Evolutionary conservation across 2,329 filamentous ascomycete genomes (phyloP).

Genomic region (Corinectria fuckeliana): DNA sequence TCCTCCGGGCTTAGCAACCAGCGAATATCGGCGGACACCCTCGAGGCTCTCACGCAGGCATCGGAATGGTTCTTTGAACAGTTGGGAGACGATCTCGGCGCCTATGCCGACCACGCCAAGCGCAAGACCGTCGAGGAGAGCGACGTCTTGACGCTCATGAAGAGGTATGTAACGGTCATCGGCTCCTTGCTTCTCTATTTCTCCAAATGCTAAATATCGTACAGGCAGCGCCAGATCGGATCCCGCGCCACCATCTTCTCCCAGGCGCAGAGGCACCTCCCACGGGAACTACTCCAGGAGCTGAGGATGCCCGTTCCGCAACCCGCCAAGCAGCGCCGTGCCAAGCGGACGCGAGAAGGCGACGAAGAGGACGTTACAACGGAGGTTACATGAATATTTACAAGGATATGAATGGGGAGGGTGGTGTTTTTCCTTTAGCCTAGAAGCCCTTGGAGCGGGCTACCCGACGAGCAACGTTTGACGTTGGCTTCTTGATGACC

Average conservation of each 20-base stretch:
- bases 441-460: slow-evolving; percentile 39
- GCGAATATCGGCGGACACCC: slow-evolving; percentile 75
- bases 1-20: slow-evolving; percentile 69
- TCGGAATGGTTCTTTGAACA: slow-evolving; percentile 95
- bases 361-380: slow-evolving; percentile 45
- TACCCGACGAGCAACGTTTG: slow-evolving; percentile 74
- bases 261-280: slow-evolving; percentile 82
- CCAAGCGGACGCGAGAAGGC: slow-evolving; percentile 40
- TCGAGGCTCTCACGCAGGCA: slow-evolving; percentile 78
- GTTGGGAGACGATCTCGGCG: slow-evolving; percentile 77
- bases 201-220: slow-evolving; percentile 41
- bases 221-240: slow-evolving; percentile 79
- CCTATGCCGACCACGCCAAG: slow-evolving; percentile 81
- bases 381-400: slow-evolving; percentile 43
- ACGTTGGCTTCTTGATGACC: slow-evolving; percentile 86
- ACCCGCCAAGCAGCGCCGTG: slow-evolving; percentile 55
- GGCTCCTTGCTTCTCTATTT: slow-evolving; percentile 26
- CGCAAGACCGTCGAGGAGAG: slow-evolving; percentile 86
- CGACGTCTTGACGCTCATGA: slow-evolving; percentile 83
- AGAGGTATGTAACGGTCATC: slow-evolving; percentile 65
- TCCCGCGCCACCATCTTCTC: slow-evolving; percentile 79
- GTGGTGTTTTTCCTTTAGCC: slow-evolving; percentile 15
- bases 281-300: slow-evolving; percentile 82
- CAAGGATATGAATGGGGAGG: slow-evolving; percentile 16
- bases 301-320: slow-evolving; percentile 72